Conservation (phyloP, 2,329 filamentous ascomycete species). For the Fusarium sp. region DNA sequence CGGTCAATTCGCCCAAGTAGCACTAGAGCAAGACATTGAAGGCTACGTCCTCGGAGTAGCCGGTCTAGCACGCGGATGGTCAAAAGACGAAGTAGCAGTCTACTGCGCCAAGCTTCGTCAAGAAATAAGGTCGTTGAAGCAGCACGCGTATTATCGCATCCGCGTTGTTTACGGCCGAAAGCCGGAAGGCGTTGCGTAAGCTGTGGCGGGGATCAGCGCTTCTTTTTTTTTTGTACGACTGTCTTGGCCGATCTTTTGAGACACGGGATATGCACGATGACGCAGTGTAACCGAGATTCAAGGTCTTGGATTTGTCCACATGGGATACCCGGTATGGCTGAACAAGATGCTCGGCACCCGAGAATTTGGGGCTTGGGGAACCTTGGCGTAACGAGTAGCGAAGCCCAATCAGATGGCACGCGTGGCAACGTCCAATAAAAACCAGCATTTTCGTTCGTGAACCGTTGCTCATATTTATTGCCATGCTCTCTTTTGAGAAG, state of each 20-base stretch:
- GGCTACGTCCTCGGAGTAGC: conserved; percentile 47
- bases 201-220: not conserved
- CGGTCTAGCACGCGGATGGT: conserved; percentile 50
- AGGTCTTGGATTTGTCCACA: not conserved
- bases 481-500: not conserved
- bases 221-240: not conserved
- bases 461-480: not conserved
- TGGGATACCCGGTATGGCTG: not conserved
- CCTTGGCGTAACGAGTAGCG: not conserved
- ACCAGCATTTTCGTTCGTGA: not conserved
- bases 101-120: conserved; percentile 49
- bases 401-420: not conserved
- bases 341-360: not conserved
- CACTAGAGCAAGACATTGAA: conserved; percentile 50
- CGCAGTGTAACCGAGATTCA: not conserved
- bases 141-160: conserved; percentile 43
- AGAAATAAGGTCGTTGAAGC: conserved; percentile 39
- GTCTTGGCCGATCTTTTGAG: not conserved
- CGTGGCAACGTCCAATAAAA: not conserved
- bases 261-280: not conserved
- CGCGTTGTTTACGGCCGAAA: conserved; percentile 38
- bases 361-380: not conserved
- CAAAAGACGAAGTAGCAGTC: conserved; percentile 46
- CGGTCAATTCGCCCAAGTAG: conserved; percentile 43
- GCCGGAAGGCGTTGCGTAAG: not conserved